These are phyloP conservation scores for Agrocybe pediades DNA, from an alignment of 768 basidiomycete species.

Conservation along the genomic window DNA sequence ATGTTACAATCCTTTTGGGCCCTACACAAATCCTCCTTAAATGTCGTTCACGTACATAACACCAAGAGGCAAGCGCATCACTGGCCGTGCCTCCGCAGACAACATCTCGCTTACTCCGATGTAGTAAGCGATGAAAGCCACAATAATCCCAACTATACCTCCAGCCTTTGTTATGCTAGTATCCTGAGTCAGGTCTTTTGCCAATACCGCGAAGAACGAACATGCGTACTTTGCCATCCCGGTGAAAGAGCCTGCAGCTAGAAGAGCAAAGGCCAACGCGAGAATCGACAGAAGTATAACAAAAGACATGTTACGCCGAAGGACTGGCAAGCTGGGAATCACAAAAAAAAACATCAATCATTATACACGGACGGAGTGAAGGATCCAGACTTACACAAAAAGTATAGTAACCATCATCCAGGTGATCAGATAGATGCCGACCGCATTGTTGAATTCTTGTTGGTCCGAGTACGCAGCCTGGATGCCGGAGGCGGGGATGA, in stretches of 20 bases:
- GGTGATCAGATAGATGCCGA: slow-evolving; percentile 67
- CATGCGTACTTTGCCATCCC: slow-evolving; percentile 29
- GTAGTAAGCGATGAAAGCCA: slow-evolving; percentile 47
- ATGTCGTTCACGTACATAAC: slow-evolving; percentile 1
- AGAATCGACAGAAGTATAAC: slow-evolving; percentile 26
- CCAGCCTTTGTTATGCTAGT: slow-evolving; percentile 38
- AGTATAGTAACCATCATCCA: slow-evolving; percentile 70
- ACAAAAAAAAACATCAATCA: not conserved
- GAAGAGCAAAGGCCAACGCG: slow-evolving; percentile 26
- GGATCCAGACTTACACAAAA: slow-evolving; percentile 51
- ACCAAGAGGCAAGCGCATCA: slow-evolving; percentile 40
- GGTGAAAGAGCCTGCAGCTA: slow-evolving; percentile 30
- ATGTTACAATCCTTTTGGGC: not conserved
- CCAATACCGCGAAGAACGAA: not conserved
- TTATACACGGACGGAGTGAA: not conserved
- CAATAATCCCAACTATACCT: slow-evolving; percentile 40
- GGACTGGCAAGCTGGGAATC: slow-evolving; percentile 20
- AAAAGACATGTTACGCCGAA: slow-evolving; percentile 26
- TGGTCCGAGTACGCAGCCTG: slow-evolving; percentile 45
- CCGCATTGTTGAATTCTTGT: slow-evolving; percentile 50
- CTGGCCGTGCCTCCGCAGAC: slow-evolving; percentile 32
- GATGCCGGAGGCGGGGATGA: slow-evolving; percentile 68
- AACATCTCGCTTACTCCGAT: slow-evolving; percentile 43
- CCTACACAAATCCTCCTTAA: not conserved
- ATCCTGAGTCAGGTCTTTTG: not conserved